Base-by-base conservation (phyloP, 2,329 filamentous ascomycete genomes). In the Parastagonospora avenae region DNA sequence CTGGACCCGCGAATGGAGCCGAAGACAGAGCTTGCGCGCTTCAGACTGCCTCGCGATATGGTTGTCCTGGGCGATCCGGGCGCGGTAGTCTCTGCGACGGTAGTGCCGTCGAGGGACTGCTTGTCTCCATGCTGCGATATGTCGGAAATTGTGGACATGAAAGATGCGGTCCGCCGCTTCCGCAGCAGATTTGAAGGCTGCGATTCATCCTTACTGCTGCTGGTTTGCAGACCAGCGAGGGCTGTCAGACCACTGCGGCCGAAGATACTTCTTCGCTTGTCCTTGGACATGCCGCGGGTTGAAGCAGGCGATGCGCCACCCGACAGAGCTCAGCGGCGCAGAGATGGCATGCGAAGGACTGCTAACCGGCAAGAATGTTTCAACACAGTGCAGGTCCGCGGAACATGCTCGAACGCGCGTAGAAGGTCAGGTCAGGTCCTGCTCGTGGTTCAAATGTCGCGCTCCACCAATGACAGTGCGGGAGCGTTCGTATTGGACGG, bases 1-100 rank as follows among this genome's bases (percentile, higher is more conserved):
- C 80, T 80, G 42, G 81, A 71, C 31, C 78, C 81, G 52, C 80
- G 78, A 43, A 86, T 70, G 1, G 84, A 86, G 33, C 82, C 82
- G 66, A 87, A 85, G 24, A 85, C 76, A 3, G 84, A 85, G 62
- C 62, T 70, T 42, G 65, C 37, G 45, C 69, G 69, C 52, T 62
- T 68, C 31, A 54, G 45, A 40, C 55, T 63, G 28, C 57, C 52
- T 42, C 62, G 66, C 36, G 63, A 65, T 9, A 66, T 50, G 5
- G 41, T 50, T 5, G 62, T 56, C 29, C 54, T 53, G 29, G 55
- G 57, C 14, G 49, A 55, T 15, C 32, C 54, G 12, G 54, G 46
- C 6, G 55, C n/a, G 7, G 50, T 41, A 14, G 47, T 40, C 12
- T 64, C 59, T 28, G 50, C 44, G 10, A 48, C 24, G 30, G 57